These are phyloP conservation scores for Phialemoniopsis sp. DNA, from an alignment of 2,329 filamentous ascomycete species.

Conservation along the genomic window DNA sequence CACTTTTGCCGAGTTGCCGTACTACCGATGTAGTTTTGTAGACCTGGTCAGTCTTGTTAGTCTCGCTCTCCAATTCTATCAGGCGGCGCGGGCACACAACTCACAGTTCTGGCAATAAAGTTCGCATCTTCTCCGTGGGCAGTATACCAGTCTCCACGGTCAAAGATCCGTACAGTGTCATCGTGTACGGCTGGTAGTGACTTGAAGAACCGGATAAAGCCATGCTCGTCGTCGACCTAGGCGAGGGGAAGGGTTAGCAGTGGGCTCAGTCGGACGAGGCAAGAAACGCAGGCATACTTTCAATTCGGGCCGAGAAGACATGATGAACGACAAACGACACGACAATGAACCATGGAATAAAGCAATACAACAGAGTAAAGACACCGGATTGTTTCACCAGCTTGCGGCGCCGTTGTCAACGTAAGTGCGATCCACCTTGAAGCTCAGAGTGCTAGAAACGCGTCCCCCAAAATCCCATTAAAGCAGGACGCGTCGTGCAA, in stretches of 20 bases:
- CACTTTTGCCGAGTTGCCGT: constrained; percentile 79
- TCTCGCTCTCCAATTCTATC: background rate
- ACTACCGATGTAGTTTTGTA: constrained; percentile 98
- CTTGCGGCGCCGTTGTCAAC: no score
- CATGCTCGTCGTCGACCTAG: constrained; percentile 91
- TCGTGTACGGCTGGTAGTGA: constrained; percentile 68
- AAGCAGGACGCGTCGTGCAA: constrained; percentile 8
- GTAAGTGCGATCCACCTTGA: constrained; percentile 1
- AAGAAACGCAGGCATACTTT: constrained; percentile 44
- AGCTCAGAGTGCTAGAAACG: background rate
- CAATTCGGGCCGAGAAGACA: constrained; percentile 69
- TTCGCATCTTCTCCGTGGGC: constrained; percentile 83
- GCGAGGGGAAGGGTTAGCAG: constrained; percentile 8
- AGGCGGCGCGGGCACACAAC: constrained; percentile 11
- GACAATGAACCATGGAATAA: constrained; percentile 8
- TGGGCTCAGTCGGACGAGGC: background rate
- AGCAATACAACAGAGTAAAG: no score
- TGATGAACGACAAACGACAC: constrained; percentile 26
- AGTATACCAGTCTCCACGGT: constrained; percentile 92
- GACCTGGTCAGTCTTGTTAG: constrained; percentile 45
- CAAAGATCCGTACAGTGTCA: constrained; percentile 85
- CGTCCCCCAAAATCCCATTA: constrained; percentile 6
- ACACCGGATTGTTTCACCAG: no score
- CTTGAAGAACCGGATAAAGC: constrained; percentile 96
- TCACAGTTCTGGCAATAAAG: constrained; percentile 74